These are phyloP conservation scores for Citrullus colocynthis DNA, from an alignment of 306 rosid species.

Conservation along the genomic window DNA sequence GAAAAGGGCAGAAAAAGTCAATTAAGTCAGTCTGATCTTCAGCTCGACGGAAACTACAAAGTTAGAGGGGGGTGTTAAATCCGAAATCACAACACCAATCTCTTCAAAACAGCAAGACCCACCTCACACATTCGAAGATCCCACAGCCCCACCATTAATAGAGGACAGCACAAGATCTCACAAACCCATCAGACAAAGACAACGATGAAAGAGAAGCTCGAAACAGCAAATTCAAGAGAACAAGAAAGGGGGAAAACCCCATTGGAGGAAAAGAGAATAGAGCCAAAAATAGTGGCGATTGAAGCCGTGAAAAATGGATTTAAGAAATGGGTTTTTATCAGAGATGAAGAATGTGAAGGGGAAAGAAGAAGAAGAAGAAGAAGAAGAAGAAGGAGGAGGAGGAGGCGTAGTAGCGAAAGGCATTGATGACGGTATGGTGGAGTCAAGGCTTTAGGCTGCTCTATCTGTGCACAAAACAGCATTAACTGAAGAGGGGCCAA, in stretches of 20 bases:
- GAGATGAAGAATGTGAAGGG: background rate
- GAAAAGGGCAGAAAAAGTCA: slow-evolving; percentile 7
- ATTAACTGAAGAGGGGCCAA: slow-evolving; percentile 4
- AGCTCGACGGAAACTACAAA: slow-evolving; percentile 31
- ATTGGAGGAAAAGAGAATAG: background rate
- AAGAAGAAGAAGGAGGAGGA: background rate
- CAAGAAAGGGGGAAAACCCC: background rate
- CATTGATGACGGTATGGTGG: slow-evolving; percentile 3
- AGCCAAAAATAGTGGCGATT: slow-evolving; percentile 3
- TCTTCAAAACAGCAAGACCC: background rate
- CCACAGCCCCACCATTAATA: background rate
- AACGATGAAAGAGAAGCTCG: background rate
- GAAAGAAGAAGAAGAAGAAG: background rate
- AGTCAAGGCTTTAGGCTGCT: background rate
- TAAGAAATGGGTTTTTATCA: background rate
- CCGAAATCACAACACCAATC: background rate
- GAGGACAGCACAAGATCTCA: background rate
- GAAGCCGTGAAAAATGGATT: background rate
- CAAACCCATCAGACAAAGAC: background rate
- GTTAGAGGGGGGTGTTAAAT: slow-evolving; percentile 6
- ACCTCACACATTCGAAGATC: background rate
- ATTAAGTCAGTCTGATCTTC: slow-evolving; percentile 15
- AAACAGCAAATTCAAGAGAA: background rate
- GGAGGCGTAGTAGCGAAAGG: background rate
- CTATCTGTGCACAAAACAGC: background rate